Evolutionary conservation across 768 basidiomycete genomes (phyloP).

Genomic region (Termitomyces sp.): DNA sequence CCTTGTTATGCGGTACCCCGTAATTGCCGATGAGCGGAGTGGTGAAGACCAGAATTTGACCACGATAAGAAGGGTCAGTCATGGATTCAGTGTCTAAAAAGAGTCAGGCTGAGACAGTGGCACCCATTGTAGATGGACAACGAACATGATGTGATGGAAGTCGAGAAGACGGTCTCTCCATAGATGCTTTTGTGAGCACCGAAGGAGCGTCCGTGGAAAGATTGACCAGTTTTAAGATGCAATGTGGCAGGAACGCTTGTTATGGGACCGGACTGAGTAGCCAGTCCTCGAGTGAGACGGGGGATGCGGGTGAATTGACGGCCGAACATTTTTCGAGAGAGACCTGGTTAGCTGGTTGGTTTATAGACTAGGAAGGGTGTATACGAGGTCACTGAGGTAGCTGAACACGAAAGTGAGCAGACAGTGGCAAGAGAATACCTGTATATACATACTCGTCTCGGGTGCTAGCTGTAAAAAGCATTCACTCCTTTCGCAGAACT

Average conservation of each 20-base stretch:
- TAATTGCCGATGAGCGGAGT: constrained; percentile 99
- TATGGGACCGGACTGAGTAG: constrained; percentile 54
- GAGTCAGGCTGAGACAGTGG: constrained; percentile 3
- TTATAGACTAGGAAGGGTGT: constrained; percentile 53
- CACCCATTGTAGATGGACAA: constrained; percentile 10
- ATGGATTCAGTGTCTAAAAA: constrained; percentile 94
- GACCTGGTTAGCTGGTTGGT: constrained; percentile 17
- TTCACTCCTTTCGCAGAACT: constrained; percentile 31
- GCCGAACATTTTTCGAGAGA: constrained; percentile 43
- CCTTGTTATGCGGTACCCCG: constrained; percentile 82
- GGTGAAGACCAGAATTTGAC: constrained; percentile 98
- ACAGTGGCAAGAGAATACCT: background rate
- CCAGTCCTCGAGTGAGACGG: constrained; percentile 53
- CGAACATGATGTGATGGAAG: constrained; percentile 96
- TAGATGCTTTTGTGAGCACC: constrained; percentile 83
- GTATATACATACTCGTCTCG: constrained; percentile 71
- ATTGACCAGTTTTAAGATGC: constrained; percentile 92
- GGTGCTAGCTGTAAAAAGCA: constrained; percentile 84
- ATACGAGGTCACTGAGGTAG: constrained; percentile 89
- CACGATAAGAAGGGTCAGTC: constrained; percentile 98
- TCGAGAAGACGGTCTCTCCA: constrained; percentile 98
- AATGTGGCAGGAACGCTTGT: constrained; percentile 68
- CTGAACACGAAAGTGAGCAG: constrained; percentile 35
- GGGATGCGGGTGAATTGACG: constrained; percentile 47
- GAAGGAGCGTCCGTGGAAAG: constrained; percentile 85